Evolutionary conservation across 2,329 filamentous ascomycete species (phyloP).

Genomic region (Monilinia polystroma): DNA sequence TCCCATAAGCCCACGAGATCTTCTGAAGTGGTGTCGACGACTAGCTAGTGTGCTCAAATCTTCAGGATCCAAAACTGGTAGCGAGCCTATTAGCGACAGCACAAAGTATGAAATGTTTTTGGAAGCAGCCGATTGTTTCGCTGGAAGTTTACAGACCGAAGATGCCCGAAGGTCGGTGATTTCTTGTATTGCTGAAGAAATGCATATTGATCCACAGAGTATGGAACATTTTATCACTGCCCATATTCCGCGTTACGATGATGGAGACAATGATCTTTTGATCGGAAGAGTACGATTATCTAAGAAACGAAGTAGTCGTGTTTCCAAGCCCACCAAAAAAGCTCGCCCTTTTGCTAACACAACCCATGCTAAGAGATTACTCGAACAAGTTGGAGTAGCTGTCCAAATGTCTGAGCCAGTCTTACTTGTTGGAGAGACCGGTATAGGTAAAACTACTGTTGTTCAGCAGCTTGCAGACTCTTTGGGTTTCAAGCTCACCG

Average conservation of each 20-base stretch:
- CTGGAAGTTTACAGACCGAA: constrained; percentile 71
- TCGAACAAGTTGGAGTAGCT: constrained; percentile 85
- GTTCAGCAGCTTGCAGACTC: constrained; percentile 87
- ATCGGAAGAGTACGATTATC: constrained; percentile 65
- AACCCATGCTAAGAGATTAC: constrained; percentile 74
- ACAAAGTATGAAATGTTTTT: constrained; percentile 83
- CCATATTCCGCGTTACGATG: constrained; percentile 69
- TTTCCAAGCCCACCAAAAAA: constrained; percentile 51
- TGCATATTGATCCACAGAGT: constrained; percentile 81
- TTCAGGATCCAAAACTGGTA: constrained; percentile 61
- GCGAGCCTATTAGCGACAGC: constrained; percentile 70
- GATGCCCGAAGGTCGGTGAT: constrained; percentile 60
- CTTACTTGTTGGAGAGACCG: constrained; percentile 95
- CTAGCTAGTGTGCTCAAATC: constrained; percentile 64
- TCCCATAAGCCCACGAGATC: constrained; percentile 69
- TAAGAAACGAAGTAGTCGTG: constrained; percentile 48
- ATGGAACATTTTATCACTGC: constrained; percentile 73
- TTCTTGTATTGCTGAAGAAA: constrained; percentile 74
- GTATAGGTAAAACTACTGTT: constrained; percentile 96
- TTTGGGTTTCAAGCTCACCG: constrained; percentile 81
- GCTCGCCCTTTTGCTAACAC: constrained; percentile 82
- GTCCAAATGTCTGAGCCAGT: constrained; percentile 84
- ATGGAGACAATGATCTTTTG: constrained; percentile 56
- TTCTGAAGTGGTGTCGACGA: constrained; percentile 88
- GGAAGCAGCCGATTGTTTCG: constrained; percentile 91